phyloP scores from a whole-genome alignment of 2,329 filamentous ascomycete genomes.

The Colletotrichum lentis region DNA sequence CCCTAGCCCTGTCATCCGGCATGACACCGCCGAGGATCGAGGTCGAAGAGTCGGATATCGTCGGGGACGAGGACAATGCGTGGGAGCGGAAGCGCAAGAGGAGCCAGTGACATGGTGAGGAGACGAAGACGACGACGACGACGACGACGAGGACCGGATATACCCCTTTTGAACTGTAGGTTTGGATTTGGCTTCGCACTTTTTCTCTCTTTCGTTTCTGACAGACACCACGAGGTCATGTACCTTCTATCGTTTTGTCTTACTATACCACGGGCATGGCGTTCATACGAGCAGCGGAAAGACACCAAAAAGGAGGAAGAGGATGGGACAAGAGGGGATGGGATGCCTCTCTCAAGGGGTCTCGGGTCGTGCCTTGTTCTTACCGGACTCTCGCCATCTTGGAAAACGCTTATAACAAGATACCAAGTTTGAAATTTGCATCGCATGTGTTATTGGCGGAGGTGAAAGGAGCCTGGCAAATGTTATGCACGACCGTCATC shows the following conservation, averaged over 20 bases:
- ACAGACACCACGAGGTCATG: background rate
- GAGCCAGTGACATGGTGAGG: conserved; percentile 5
- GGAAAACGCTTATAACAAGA: conserved; percentile 10
- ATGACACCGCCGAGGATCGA: conserved; percentile 29
- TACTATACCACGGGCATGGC: conserved; percentile 27
- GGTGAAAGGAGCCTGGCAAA: background rate
- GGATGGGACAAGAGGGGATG: background rate
- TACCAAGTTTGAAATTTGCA: background rate
- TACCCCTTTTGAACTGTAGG: conserved; percentile 21
- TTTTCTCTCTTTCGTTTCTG: conserved; percentile 11
- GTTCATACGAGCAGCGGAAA: conserved; percentile 1
- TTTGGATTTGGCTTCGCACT: conserved; percentile 1
- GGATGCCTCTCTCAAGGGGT: background rate
- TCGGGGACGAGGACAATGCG: conserved; percentile 41
- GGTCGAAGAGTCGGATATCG: conserved; percentile 40
- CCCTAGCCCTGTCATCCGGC: background rate
- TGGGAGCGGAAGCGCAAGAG: conserved; percentile 43
- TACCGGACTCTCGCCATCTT: conserved; percentile 1
- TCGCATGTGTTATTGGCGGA: background rate
- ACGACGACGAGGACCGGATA: conserved; percentile 17
- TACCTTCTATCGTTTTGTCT: background rate
- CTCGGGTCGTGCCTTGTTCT: background rate
- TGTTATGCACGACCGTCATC: background rate
- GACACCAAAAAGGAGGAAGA: conserved; percentile 5
- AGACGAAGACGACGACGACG: conserved; percentile 7